Conservation (phyloP, 306 rosid species). For the Quercus agrifolia region DNA sequence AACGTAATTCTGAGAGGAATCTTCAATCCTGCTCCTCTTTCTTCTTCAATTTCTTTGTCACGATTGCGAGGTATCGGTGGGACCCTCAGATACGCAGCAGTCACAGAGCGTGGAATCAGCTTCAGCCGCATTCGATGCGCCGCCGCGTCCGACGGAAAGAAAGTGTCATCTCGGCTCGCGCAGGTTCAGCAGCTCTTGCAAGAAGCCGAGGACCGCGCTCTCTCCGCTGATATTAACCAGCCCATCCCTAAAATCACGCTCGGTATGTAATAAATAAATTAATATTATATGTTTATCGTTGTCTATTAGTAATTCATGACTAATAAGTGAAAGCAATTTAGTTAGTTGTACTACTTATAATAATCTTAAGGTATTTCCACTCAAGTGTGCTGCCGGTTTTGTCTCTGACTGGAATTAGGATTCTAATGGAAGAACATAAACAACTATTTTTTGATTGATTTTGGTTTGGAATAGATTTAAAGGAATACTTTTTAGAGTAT, state of each 20-base stretch:
- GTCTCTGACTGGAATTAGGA: too few relatives aligned
- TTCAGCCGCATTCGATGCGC: conserved; percentile 47
- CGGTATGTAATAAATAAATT: conserved; percentile 31
- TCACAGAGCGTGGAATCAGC: conserved; percentile 19
- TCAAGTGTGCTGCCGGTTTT: too few relatives aligned
- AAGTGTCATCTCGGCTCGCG: conserved; percentile 73
- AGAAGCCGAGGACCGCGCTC: conserved; percentile 77
- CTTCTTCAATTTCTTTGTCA: conserved; percentile 19
- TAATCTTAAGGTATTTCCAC: too few relatives aligned
- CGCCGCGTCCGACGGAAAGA: conserved; percentile 42
- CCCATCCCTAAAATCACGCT: conserved; percentile 78
- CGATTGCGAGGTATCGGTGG: background rate
- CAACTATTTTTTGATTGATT: too few relatives aligned
- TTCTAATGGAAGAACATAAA: too few relatives aligned
- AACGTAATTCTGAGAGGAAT: conserved; percentile 41
- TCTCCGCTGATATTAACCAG: conserved; percentile 32
- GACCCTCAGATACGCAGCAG: conserved; percentile 4
- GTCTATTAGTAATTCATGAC: too few relatives aligned
- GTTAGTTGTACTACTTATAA: background rate
- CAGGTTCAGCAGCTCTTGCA: conserved; percentile 76
- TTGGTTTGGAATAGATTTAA: too few relatives aligned
- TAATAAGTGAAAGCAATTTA: too few relatives aligned
- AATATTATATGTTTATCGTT: too few relatives aligned
- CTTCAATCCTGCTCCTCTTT: conserved; percentile 17
- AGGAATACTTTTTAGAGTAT: too few relatives aligned